Evolutionary conservation across 2,329 filamentous ascomycete species (phyloP), one percentile per base, ranked within the genome.

Genomic region (Rachicladosporium sp.): DNA sequence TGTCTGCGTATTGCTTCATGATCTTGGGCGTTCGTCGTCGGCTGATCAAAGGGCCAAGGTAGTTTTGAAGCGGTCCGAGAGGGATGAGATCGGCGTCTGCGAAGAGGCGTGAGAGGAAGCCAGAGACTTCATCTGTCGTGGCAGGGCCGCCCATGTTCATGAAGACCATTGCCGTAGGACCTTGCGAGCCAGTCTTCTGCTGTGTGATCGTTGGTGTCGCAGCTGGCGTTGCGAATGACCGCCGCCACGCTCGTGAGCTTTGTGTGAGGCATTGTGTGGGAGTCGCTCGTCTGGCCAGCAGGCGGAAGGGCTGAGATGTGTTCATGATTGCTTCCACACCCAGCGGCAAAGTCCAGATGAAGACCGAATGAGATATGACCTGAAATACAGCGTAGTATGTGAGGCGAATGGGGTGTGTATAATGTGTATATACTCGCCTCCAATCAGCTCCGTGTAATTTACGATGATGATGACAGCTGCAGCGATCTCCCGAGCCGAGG

Each of bases 71-170:
- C 36, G 83, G 81, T 12, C 91, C 91, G 1, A 98, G 75, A n/a
- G 91, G 93, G 51, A 98, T 98, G 37, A 98, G 66, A 61, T 98
- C 93, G 48, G 70, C 87, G 59, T 98, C 91, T 43, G 89, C 89
- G 65, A 98, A 98, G 50, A 98, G 69, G 51, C 88, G 78, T 60
- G 82, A 91, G 35, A 98, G 67, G 57, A 96, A 98, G 62, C 81
- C 78, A 52, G 81, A 80, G 29, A 98, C 91, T 66, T 98, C 87
- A 50, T 80, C 76, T 4, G 81, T 82, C 3, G 83, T 94, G 1
- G 85, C 83, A 3, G 91, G 91, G 0, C 91, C 91, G 44, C 91
- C 91, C 91, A 98, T 98, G 65, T 98, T 98, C 66, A 98, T 76
- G 57, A 98, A 95, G 10, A 98, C 91, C 78, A 98, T 96, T 33